These are phyloP conservation scores for Jacaranda copaia DNA, from an alignment of 257 asterid genomes.

Conservation along the genomic window DNA sequence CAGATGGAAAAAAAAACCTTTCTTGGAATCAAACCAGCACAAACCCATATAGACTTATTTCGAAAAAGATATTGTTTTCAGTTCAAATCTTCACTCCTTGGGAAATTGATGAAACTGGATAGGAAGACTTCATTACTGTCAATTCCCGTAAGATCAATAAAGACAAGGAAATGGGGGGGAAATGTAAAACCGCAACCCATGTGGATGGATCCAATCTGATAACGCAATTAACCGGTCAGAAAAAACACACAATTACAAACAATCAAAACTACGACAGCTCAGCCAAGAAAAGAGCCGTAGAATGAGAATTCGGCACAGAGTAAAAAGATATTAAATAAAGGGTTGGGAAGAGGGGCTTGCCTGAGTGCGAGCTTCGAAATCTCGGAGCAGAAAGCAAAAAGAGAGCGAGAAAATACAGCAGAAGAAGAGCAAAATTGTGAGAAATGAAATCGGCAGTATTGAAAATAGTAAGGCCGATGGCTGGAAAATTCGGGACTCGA, in stretches of 20 bases:
- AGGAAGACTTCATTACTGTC: background rate
- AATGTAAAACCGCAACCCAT: background rate
- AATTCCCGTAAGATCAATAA: background rate
- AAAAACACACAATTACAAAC: background rate
- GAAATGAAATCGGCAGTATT: background rate
- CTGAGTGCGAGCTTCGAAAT: conserved; percentile 24
- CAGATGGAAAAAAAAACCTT: background rate
- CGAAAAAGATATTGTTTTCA: background rate
- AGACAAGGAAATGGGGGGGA: background rate
- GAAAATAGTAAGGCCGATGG: background rate
- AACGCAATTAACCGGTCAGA: background rate
- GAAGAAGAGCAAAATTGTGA: background rate
- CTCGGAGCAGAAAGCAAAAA: background rate
- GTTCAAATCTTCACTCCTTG: conserved; percentile 11
- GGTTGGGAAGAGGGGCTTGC: background rate
- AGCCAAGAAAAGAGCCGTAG: conserved; percentile 10
- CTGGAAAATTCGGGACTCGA: conserved; percentile 8
- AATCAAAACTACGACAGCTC: background rate
- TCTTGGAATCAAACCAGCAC: background rate
- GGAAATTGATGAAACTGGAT: background rate
- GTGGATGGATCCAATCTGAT: conserved; percentile 21
- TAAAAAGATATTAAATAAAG: background rate
- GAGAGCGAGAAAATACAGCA: background rate
- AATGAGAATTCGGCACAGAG: background rate
- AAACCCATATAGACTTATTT: background rate